Base-by-base conservation (phyloP, 176 grass and related monocot genomes). In the Calamus simplicifolius region DNA sequence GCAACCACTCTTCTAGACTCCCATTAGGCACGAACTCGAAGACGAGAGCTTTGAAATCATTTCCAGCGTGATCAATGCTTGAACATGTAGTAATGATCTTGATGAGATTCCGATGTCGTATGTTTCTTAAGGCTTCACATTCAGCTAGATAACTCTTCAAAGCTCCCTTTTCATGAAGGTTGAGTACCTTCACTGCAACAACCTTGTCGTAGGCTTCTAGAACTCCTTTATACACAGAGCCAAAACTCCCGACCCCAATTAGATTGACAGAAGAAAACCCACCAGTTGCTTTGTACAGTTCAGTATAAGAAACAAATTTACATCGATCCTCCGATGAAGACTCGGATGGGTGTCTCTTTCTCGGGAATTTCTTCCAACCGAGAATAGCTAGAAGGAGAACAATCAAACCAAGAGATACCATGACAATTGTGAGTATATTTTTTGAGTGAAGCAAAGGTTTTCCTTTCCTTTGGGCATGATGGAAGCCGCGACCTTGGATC, bases 1-100 rank as follows among this genome's bases (percentile, higher is more conserved):
- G 69, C 61, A 92, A 14, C 76, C 88, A 87, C 52, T 48, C 62
- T 25, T 80, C 83, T 59, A 92, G 59, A 59, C 64, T 92, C 19
- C 88, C 83, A 52, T 80, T 87, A 0, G 4, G 61, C 76, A 87
- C 75, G 51, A 76, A 83, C 16, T 55, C 68, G 23, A 72, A 83
- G 3, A 86, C 72, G 5, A 90, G 27, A 17, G 87, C 87, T 71
- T 79, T 82, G 62, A 88, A 88, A 1, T 89, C 76, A 16, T 48
- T 31, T 0, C 80, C 76, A 13, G 0, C 23, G 5, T 38, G 25
- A 73, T 89, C 76, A 25, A 80, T 17, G 4, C 75, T 69, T 49
- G 73, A 89, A 18, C 85, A 89, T 30, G 61, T 3, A 30, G 80
- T 84, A 14, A 89, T 54, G 2, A 80, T 58, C 74, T 74, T 84